Evolutionary conservation across 805 yeast genomes (phyloP).

Genomic region (Starmerella kuoi): DNA sequence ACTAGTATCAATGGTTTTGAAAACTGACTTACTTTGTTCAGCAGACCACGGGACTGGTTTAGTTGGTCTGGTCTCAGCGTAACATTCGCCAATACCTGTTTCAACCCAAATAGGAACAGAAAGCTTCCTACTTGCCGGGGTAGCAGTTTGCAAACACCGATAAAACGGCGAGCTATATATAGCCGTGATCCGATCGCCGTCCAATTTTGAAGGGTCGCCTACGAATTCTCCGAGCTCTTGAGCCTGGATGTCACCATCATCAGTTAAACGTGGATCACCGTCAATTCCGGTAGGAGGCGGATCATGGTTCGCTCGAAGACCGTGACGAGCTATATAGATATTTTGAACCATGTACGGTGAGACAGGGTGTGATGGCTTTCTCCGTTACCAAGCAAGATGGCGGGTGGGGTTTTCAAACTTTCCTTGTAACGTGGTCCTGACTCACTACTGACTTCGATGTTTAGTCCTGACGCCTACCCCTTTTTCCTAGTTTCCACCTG

Average conservation of each 20-base stretch:
- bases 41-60: slow-evolving; percentile 39
- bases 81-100: slow-evolving; percentile 89
- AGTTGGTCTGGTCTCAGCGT: slow-evolving; percentile 50
- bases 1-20: slow-evolving; percentile 36
- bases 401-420: too few relatives aligned
- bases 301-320: slow-evolving; percentile 58
- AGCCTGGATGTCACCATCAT: slow-evolving; percentile 82
- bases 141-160: slow-evolving; percentile 72
- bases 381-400: too few relatives aligned
- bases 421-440: too few relatives aligned
- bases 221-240: slow-evolving; percentile 58
- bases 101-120: slow-evolving; percentile 55
- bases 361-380: background rate
- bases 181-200: slow-evolving; percentile 42
- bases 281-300: slow-evolving; percentile 82
- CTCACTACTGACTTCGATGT: too few relatives aligned
- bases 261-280: slow-evolving; percentile 78
- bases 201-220: slow-evolving; percentile 16
- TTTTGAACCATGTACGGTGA: slow-evolving; percentile 11
- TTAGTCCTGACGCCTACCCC: too few relatives aligned
- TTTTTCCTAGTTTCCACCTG: too few relatives aligned
- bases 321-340: slow-evolving; percentile 40
- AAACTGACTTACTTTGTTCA: slow-evolving; percentile 37
- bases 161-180: slow-evolving; percentile 77
- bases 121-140: slow-evolving; percentile 51